phyloP scores from a whole-genome alignment of 371 early-diverging fungal species.

The Circinella minor region DNA sequence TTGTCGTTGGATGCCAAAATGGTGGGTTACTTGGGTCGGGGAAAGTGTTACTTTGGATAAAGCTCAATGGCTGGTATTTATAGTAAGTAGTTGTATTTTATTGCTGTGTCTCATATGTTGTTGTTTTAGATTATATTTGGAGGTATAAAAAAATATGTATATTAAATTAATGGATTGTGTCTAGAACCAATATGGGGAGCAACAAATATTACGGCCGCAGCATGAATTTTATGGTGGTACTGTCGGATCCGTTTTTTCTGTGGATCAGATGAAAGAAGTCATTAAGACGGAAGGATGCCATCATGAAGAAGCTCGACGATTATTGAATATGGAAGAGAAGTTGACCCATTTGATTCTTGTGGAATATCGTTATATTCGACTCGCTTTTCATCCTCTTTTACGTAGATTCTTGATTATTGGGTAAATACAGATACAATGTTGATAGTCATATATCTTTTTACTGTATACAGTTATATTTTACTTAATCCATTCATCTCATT shows the following conservation, averaged over 20 bases:
- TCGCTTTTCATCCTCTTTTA: conserved; percentile 82
- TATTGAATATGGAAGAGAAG: conserved; percentile 43
- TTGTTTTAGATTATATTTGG: no score
- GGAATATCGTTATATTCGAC: conserved; percentile 83
- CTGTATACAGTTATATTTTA: not conserved
- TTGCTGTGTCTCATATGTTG: no score
- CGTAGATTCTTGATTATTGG: conserved; percentile 74
- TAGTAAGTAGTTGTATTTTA: conserved; percentile 35
- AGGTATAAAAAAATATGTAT: not conserved
- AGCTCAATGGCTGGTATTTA: conserved; percentile 74
- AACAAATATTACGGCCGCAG: conserved; percentile 56
- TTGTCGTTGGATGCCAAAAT: conserved; percentile 84
- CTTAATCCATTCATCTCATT: not conserved
- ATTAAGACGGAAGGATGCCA: conserved; percentile 29
- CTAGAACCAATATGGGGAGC: conserved; percentile 78
- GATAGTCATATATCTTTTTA: not conserved
- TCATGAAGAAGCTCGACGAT: conserved; percentile 18
- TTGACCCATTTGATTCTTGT: conserved; percentile 58
- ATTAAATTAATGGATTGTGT: not conserved
- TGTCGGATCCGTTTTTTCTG: conserved; percentile 71
- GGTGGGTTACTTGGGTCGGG: conserved; percentile 74
- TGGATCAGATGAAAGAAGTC: conserved; percentile 45
- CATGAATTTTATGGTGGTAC: conserved; percentile 71
- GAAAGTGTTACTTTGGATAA: conserved; percentile 58
- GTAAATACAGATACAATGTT: conserved; percentile 23